Percentiles rank a stretch among this genome's conserved stretches.
Conservation (phyloP, 805 yeast genomes). For the Wickerhamomyces silvicola region DNA sequence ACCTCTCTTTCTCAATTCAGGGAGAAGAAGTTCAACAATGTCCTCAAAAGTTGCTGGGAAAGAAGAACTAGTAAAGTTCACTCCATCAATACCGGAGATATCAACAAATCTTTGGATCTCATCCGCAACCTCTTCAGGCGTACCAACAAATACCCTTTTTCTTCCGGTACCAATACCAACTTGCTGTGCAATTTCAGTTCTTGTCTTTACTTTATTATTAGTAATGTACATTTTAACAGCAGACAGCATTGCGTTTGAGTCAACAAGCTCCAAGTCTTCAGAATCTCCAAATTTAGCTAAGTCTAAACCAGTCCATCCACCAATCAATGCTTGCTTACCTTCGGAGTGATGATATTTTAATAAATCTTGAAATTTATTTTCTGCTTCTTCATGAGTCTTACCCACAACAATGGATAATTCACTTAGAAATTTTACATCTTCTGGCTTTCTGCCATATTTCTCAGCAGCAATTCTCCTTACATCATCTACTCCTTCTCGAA, state of each 20-base stretch:
- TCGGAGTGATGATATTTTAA: conserved; percentile 27
- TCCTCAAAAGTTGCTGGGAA: too few relatives aligned
- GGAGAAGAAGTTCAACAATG: too few relatives aligned
- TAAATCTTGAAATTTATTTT: conserved; percentile 24
- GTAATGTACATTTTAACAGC: conserved; percentile 25
- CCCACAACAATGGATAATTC: conserved; percentile 28
- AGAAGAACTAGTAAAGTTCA: too few relatives aligned
- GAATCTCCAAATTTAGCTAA: conserved; percentile 27
- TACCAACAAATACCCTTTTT: too few relatives aligned
- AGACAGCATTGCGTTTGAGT: conserved; percentile 27
- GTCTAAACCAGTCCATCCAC: conserved; percentile 37
- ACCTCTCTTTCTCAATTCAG: too few relatives aligned
- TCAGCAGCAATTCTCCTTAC: conserved; percentile 25
- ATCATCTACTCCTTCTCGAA: conserved; percentile 23
- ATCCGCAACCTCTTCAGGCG: too few relatives aligned
- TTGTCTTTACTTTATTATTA: conserved; percentile 12
- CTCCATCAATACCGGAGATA: too few relatives aligned
- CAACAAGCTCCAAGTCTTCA: conserved; percentile 22
- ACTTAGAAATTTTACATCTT: conserved; percentile 28
- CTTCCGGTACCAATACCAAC: too few relatives aligned
- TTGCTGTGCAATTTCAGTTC: too few relatives aligned
- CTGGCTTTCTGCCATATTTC: conserved; percentile 26
- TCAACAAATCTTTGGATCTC: too few relatives aligned
- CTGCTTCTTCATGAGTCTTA: conserved; percentile 32
- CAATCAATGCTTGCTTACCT: conserved; percentile 33